A percentile compares a stretch with the other conserved stretches of the same genome.
phyloP scores from a whole-genome alignment of 2,329 filamentous ascomycete species.

The Blastomyces silverae region DNA sequence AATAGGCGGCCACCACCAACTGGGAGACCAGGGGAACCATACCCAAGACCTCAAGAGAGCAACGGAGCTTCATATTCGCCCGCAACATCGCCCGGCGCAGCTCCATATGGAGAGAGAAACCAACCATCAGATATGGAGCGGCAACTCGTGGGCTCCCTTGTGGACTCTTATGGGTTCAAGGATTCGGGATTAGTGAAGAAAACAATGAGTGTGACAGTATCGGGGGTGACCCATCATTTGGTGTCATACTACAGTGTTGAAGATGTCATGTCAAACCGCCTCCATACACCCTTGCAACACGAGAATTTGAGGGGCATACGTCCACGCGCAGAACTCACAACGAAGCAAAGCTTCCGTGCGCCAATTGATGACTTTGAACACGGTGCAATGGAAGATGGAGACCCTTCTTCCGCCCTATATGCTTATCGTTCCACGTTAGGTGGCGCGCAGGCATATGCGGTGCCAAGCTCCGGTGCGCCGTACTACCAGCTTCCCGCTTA shows the following conservation, averaged over 20 bases:
- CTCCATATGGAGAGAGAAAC: constrained; percentile 33
- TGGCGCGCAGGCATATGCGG: constrained; percentile 31
- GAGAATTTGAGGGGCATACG: constrained; percentile 46
- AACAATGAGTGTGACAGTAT: constrained; percentile 73
- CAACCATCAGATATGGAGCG: constrained; percentile 47
- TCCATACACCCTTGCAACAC: constrained; percentile 55
- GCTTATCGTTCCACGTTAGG: constrained; percentile 38
- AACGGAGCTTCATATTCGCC: constrained; percentile 38
- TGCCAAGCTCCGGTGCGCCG: constrained; percentile 27
- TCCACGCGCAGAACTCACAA: constrained; percentile 54
- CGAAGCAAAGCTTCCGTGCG: constrained; percentile 59
- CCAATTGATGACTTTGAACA: constrained; percentile 56
- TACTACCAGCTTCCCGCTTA: constrained; percentile 8
- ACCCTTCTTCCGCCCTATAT: constrained; percentile 37
- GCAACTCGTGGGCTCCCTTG: constrained; percentile 68
- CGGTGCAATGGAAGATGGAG: constrained; percentile 34
- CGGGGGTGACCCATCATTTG: constrained; percentile 71
- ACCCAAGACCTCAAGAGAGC: constrained; percentile 39
- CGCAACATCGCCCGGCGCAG: constrained; percentile 28
- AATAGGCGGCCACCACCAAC: constrained; percentile 41
- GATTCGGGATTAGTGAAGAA: constrained; percentile 79
- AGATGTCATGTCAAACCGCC: constrained; percentile 60
- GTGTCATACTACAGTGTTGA: constrained; percentile 83
- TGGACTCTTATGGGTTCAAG: constrained; percentile 89
- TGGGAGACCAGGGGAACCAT: constrained; percentile 49